Percentiles rank a stretch among this genome's conserved stretches.
Conservation (phyloP, 2,329 filamentous ascomycete genomes). For the Stagonosporopsis chrysanthemi region DNA sequence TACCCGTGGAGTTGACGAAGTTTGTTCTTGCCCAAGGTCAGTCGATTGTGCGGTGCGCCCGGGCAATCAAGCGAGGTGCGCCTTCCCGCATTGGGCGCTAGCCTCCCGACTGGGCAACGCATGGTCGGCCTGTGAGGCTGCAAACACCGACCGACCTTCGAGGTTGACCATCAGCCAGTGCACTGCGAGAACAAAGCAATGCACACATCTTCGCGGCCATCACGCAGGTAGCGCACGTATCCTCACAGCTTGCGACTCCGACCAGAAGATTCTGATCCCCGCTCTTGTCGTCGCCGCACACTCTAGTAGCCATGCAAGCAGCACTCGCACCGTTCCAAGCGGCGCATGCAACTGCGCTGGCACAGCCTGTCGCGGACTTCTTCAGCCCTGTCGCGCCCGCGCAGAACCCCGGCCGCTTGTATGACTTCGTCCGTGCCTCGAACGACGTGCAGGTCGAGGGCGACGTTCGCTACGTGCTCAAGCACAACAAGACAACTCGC, state of each 20-base stretch:
- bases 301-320: slow-evolving; percentile 66
- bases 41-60: slow-evolving; percentile 26
- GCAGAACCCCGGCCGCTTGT: slow-evolving; percentile 70
- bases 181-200: slow-evolving; percentile 15
- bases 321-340: slow-evolving; percentile 76
- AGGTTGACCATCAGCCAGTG: background rate
- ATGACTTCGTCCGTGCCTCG: slow-evolving; percentile 74
- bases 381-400: slow-evolving; percentile 74
- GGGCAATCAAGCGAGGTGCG: slow-evolving; percentile 31
- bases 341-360: slow-evolving; percentile 70
- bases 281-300: slow-evolving; percentile 10
- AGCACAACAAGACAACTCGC: slow-evolving; percentile 66
- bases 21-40: slow-evolving; percentile 26
- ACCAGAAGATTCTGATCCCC: background rate
- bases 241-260: slow-evolving; percentile 8
- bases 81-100: slow-evolving; percentile 20
- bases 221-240: slow-evolving; percentile 13
- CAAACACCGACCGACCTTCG: slow-evolving; percentile 11
- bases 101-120: slow-evolving; percentile 11
- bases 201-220: slow-evolving; percentile 7
- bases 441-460: slow-evolving; percentile 70
- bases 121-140: slow-evolving; percentile 7
- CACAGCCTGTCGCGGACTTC: slow-evolving; percentile 76
- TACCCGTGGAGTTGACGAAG: slow-evolving; percentile 45
- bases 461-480: slow-evolving; percentile 74